phyloP scores from a whole-genome alignment of 768 basidiomycete species.

The Mycena filopes region DNA sequence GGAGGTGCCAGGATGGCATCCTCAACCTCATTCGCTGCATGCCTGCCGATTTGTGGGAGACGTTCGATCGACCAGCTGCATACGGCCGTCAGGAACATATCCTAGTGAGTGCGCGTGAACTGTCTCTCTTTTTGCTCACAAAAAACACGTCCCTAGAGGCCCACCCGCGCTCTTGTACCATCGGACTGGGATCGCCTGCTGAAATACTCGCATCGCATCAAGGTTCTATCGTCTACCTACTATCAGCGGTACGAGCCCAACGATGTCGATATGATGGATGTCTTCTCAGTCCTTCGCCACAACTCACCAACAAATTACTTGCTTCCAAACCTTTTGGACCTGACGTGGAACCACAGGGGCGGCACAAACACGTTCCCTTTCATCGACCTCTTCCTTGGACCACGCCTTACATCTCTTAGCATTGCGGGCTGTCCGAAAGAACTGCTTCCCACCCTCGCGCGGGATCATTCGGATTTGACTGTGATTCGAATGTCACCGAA shows the following conservation, averaged over 20 bases:
- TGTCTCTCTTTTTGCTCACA: too few relatives aligned
- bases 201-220: conserved; percentile 1
- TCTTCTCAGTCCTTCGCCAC: neutral
- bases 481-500: too few relatives aligned
- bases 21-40: conserved; percentile 1
- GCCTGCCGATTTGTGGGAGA: conserved; percentile 1
- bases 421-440: too few relatives aligned
- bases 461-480: too few relatives aligned
- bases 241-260: too few relatives aligned
- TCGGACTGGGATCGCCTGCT: conserved; percentile 2
- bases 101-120: too few relatives aligned
- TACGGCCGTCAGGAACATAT: too few relatives aligned
- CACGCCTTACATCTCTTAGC: neutral
- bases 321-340: neutral
- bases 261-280: neutral
- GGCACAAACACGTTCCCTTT: neutral
- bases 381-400: neutral
- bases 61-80: too few relatives aligned
- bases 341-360: neutral
- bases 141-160: neutral
- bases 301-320: neutral
- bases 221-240: neutral
- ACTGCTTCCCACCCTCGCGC: too few relatives aligned
- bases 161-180: neutral
- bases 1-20: neutral